These are phyloP conservation scores for Chlorella variabilis DNA, from an alignment of 163 green algal species.

Conservation along the genomic window DNA sequence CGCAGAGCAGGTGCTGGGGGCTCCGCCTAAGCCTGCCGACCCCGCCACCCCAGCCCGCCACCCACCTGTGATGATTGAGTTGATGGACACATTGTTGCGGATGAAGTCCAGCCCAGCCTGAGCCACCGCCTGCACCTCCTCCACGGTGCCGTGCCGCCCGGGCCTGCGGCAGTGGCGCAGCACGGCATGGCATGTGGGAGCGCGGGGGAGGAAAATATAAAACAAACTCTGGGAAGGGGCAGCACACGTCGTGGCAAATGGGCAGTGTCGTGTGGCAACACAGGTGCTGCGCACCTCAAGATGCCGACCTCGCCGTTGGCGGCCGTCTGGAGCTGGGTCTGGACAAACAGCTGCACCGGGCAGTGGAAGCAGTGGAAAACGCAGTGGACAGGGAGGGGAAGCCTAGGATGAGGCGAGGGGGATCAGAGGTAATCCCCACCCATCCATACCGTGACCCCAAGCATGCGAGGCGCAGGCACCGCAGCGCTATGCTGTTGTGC, in stretches of 20 bases:
- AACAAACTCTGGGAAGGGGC: background rate
- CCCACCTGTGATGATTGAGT: conserved; percentile 69
- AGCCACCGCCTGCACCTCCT: conserved; percentile 65
- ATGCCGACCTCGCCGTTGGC: background rate
- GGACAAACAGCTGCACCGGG: conserved; percentile 18
- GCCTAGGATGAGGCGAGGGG: too few species aligned
- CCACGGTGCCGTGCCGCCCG: conserved; percentile 1
- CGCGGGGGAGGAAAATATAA: background rate
- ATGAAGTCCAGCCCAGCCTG: conserved; percentile 48
- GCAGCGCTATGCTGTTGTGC: background rate
- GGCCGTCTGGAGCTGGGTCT: conserved; percentile 12
- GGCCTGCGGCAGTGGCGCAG: background rate
- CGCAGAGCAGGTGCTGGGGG: too few species aligned
- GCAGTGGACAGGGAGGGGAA: background rate
- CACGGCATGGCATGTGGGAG: background rate
- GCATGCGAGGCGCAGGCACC: too few species aligned
- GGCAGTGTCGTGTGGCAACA: background rate
- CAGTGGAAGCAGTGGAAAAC: too few species aligned
- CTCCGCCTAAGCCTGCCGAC: too few species aligned
- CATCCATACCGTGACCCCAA: too few species aligned
- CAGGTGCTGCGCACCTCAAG: background rate
- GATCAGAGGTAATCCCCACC: too few species aligned
- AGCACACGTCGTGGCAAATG: too few species aligned
- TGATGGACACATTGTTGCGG: conserved; percentile 54
- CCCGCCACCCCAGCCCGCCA: background rate